phyloP scores from a whole-genome alignment of 306 rosid species.

The Sechiopsis laciniata region DNA sequence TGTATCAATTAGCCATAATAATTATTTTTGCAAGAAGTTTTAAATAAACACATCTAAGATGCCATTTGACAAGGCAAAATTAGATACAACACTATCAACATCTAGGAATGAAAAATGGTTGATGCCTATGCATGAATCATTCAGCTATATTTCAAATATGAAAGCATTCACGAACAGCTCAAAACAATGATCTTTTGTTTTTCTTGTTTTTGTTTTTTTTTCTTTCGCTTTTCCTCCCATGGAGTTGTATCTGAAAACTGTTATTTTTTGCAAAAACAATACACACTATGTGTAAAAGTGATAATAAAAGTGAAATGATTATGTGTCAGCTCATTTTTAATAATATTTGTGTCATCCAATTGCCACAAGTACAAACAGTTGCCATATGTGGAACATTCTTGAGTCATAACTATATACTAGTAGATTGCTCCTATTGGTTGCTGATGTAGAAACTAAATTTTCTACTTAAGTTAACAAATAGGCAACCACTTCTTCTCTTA shows the following conservation, averaged over 20 bases:
- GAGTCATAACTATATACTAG: background rate
- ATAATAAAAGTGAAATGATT: background rate
- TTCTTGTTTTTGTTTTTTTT: too few relatives aligned
- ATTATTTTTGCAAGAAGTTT: slow-evolving; percentile 11
- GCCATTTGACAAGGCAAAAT: slow-evolving; percentile 14
- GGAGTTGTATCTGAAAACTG: too few relatives aligned
- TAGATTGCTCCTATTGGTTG: background rate
- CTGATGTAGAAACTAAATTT: background rate
- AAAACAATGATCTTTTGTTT: too few relatives aligned
- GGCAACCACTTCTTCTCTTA: background rate
- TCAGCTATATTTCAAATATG: slow-evolving; percentile 2
- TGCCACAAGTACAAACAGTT: background rate
- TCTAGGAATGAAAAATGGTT: background rate
- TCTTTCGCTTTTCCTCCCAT: too few relatives aligned
- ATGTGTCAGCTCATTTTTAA: background rate
- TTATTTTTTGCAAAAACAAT: too few relatives aligned
- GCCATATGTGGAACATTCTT: background rate
- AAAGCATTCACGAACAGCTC: background rate
- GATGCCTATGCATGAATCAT: background rate
- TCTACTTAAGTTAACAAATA: background rate
- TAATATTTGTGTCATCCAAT: background rate
- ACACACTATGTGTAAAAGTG: background rate
- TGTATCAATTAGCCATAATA: background rate
- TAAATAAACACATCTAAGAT: background rate
- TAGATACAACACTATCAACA: background rate